A percentile compares a stretch with the other conserved stretches of the same genome.
Evolutionary conservation across 169 alveolate genomes (phyloP).

Genomic region (Cryptosporidium tyzzeri): DNA sequence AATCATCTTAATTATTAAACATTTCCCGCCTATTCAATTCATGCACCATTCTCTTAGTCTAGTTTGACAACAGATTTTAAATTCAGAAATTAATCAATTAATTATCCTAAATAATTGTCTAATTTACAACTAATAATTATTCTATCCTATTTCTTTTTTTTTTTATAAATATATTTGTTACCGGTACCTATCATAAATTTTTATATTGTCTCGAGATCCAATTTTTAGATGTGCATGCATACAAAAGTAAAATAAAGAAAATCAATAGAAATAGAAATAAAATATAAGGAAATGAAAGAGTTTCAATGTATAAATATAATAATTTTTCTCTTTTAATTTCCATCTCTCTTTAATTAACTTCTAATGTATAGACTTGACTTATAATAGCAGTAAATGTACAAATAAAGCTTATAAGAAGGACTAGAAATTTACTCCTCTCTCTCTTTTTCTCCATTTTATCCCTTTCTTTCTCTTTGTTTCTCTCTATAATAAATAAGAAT

Average conservation of each 20-base stretch:
- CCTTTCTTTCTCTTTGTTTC: neutral
- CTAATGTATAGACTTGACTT: neutral
- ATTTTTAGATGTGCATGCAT: conserved; percentile 17
- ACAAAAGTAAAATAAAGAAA: neutral
- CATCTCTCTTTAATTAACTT: neutral
- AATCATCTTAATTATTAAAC: neutral
- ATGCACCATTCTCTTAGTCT: neutral
- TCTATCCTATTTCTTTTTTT: neutral
- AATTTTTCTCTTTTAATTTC: neutral
- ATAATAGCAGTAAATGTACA: neutral
- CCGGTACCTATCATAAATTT: neutral
- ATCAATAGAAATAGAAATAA: neutral
- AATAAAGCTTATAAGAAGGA: too few relatives aligned
- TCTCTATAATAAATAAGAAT: neutral
- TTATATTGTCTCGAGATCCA: conserved; percentile 2
- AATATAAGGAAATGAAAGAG: neutral
- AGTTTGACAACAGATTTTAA: neutral
- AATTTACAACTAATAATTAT: neutral
- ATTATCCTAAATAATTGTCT: neutral
- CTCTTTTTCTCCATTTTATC: neutral
- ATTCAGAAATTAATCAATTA: conserved; percentile 1
- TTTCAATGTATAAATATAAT: neutral
- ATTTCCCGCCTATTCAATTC: neutral
- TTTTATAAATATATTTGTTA: neutral
- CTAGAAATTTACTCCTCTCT: neutral